A percentile compares a stretch with the other conserved stretches of the same genome.
Evolutionary conservation across 1,284 basidiomycete species (phyloP).

Genomic region (Ustilago bromivora): DNA sequence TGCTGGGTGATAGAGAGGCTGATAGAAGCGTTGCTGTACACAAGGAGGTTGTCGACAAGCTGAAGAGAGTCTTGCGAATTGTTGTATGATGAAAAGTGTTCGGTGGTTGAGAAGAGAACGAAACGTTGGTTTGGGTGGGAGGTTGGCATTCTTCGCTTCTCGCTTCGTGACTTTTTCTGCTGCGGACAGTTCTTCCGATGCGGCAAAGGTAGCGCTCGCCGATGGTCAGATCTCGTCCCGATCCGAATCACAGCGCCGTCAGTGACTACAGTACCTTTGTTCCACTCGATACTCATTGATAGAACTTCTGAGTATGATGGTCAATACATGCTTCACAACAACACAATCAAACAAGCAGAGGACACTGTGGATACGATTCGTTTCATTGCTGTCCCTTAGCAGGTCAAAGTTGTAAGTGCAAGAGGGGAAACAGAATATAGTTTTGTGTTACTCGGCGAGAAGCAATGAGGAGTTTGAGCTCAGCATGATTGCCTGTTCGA

Average conservation of each 20-base stretch:
- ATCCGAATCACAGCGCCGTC: background rate
- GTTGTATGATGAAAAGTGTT: background rate
- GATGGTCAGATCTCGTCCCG: background rate
- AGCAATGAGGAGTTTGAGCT: constrained; percentile 11
- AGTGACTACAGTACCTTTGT: background rate
- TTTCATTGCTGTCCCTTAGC: constrained; percentile 42
- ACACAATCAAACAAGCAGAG: background rate
- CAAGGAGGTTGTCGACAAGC: background rate
- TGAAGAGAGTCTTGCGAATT: background rate
- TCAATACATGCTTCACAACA: background rate
- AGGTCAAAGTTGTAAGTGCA: constrained; percentile 10
- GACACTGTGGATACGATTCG: constrained; percentile 33
- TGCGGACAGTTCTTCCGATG: constrained; percentile 28
- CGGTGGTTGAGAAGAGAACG: background rate
- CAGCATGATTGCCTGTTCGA: background rate
- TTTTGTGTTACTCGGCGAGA: constrained; percentile 21
- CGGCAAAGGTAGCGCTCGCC: background rate
- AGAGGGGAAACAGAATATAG: constrained; percentile 23
- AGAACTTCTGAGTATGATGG: too few relatives aligned
- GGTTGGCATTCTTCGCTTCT: background rate
- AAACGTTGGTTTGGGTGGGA: background rate
- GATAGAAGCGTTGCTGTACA: background rate
- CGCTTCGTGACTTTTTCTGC: constrained; percentile 2
- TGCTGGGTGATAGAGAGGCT: background rate
- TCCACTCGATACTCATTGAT: too few relatives aligned